Conservation (phyloP, 2,329 filamentous ascomycete species). For the Chalaropsis thielavioides region DNA sequence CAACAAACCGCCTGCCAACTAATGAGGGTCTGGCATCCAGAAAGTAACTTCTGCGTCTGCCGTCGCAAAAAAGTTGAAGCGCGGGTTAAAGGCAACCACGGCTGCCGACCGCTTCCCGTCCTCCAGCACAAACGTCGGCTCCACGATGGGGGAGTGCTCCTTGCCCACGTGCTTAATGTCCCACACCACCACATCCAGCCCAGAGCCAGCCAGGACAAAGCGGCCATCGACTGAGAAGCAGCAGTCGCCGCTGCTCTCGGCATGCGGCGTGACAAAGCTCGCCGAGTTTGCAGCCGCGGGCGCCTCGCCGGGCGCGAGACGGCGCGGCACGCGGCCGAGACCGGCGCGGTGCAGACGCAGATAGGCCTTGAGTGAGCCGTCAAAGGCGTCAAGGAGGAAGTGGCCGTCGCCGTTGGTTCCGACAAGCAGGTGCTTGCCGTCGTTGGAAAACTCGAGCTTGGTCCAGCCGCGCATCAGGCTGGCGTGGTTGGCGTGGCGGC, state of each 20-base stretch:
- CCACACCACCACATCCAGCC: conserved; percentile 71
- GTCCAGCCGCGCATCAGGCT: conserved; percentile 63
- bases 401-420: conserved; percentile 75
- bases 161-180: conserved; percentile 44
- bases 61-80: conserved; percentile 81
- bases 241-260: conserved; percentile 58
- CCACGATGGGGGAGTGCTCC: conserved; percentile 43
- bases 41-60: conserved; percentile 74
- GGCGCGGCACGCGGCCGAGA: conserved; percentile 35
- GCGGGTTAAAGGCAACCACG: conserved; percentile 74
- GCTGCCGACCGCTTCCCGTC: conserved; percentile 51
- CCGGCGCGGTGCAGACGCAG: conserved; percentile 45
- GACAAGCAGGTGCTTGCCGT: conserved; percentile 74
- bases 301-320: conserved; percentile 40
- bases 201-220: conserved; percentile 69
- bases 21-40: conserved; percentile 54
- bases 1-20: neutral
- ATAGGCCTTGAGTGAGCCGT: conserved; percentile 63
- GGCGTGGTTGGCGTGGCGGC: conserved; percentile 35
- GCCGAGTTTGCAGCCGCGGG: conserved; percentile 23
- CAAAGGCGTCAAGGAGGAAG: conserved; percentile 86
- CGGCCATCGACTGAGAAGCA: conserved; percentile 83
- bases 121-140: conserved; percentile 49
- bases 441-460: conserved; percentile 87
- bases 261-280: conserved; percentile 22